Evolutionary conservation across 23 red algal species (phyloP).

Genomic region (Gracilaria gracilis): DNA sequence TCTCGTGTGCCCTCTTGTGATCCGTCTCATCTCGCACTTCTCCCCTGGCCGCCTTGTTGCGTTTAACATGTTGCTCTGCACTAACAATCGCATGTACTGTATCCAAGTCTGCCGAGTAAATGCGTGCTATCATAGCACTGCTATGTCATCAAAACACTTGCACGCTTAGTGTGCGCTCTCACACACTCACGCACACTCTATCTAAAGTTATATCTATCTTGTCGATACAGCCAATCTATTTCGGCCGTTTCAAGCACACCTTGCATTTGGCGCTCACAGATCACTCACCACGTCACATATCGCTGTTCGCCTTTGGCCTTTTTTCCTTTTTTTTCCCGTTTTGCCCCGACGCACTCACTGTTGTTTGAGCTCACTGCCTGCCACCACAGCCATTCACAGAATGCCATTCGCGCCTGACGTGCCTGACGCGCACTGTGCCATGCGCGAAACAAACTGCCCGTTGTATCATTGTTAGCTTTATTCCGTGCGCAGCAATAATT

Average conservation of each 20-base stretch:
- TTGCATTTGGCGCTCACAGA: neutral
- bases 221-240: neutral
- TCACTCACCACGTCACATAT: neutral
- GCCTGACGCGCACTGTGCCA: too few relatives aligned
- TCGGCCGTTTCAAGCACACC: neutral
- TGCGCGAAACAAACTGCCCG: too few relatives aligned
- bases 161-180: neutral
- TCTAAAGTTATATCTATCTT: too few relatives aligned
- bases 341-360: neutral
- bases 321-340: neutral
- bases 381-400: too few relatives aligned
- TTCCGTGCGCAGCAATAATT: too few relatives aligned
- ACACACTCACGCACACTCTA: too few relatives aligned
- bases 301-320: too few relatives aligned
- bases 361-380: neutral
- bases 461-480: too few relatives aligned
- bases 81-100: neutral
- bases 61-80: slow-evolving; percentile 4
- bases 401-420: too few relatives aligned
- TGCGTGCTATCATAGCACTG: neutral
- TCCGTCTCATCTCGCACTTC: neutral
- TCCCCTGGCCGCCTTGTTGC: neutral
- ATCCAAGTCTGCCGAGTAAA: neutral
- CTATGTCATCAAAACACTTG: neutral
- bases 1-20: neutral